A percentile compares a stretch with the other conserved stretches of the same genome.
phyloP scores from a whole-genome alignment of 2,329 filamentous ascomycete species.

The Samsoniella hepiali region DNA sequence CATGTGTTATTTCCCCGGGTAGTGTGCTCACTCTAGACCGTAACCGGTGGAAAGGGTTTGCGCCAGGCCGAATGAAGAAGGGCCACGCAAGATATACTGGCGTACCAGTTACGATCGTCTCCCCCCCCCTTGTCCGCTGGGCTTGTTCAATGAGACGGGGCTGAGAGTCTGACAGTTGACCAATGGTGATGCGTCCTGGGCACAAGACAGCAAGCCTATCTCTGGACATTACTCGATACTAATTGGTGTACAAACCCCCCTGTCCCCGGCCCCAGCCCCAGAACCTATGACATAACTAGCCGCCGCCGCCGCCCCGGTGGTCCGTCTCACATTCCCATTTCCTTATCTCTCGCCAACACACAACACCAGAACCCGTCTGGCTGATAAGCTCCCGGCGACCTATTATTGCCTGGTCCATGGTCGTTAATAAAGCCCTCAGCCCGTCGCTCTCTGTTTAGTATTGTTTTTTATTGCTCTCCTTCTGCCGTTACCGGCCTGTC shows the following conservation, averaged over 20 bases:
- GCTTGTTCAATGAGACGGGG: background rate
- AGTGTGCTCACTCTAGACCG: no score
- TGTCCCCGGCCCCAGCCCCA: background rate
- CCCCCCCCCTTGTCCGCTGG: background rate
- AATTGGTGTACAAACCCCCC: background rate
- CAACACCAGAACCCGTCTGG: no score
- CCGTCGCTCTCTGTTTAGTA: background rate
- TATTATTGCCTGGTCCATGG: no score
- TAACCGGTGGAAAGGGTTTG: background rate
- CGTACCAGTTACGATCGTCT: background rate
- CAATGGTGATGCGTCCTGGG: background rate
- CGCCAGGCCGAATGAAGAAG: background rate
- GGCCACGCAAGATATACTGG: background rate
- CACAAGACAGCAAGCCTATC: background rate
- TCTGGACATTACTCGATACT: background rate
- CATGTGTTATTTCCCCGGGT: no score
- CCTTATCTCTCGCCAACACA: background rate
- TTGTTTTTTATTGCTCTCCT: background rate
- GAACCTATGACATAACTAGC: background rate
- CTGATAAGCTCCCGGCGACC: background rate
- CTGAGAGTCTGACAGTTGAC: no score
- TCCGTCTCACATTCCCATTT: background rate
- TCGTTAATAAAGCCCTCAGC: background rate
- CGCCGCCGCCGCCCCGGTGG: background rate
- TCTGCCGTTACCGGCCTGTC: constrained; percentile 5